Conservation (phyloP, 2,329 filamentous ascomycete species). For the Pestalotiopsis sp. region DNA sequence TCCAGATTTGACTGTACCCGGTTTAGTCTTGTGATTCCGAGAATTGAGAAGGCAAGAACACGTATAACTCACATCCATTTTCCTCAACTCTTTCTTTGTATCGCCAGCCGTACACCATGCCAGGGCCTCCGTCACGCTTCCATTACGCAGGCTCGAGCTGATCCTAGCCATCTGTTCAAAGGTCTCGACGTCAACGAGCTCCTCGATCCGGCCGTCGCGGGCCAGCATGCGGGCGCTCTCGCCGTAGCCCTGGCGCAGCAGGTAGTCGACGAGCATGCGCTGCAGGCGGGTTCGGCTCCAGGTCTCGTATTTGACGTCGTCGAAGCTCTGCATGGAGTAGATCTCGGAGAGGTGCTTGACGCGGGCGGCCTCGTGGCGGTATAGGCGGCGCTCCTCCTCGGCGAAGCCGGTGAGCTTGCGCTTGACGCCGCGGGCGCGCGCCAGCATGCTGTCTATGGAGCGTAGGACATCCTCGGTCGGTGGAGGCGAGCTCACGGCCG, state of each 20-base stretch:
- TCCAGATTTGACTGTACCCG: slow-evolving; percentile 73
- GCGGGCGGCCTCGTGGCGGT: slow-evolving; percentile 75
- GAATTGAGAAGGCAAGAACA: not conserved
- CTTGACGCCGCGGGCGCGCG: slow-evolving; percentile 83
- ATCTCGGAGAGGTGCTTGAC: slow-evolving; percentile 81
- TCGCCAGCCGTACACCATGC: slow-evolving; percentile 79
- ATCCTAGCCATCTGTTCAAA: slow-evolving; percentile 84
- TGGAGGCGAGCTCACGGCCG: slow-evolving; percentile 65
- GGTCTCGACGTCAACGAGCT: slow-evolving; percentile 85
- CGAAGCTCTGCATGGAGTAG: slow-evolving; percentile 76
- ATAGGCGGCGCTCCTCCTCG: slow-evolving; percentile 77
- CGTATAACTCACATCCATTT: slow-evolving; percentile 67
- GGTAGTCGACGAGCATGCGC: slow-evolving; percentile 87
- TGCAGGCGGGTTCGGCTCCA: slow-evolving; percentile 86
- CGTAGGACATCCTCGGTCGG: slow-evolving; percentile 73
- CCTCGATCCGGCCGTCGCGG: slow-evolving; percentile 72
- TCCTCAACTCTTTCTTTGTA: slow-evolving; percentile 89
- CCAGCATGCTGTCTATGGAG: slow-evolving; percentile 82
- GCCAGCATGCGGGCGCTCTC: slow-evolving; percentile 78
- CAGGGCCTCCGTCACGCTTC: slow-evolving; percentile 77
- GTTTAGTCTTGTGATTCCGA: slow-evolving; percentile 3
- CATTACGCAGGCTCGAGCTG: slow-evolving; percentile 69
- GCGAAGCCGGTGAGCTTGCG: slow-evolving; percentile 79
- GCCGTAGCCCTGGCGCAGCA: slow-evolving; percentile 81
- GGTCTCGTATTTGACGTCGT: slow-evolving; percentile 90